Evolutionary conservation across 2,329 filamentous ascomycete genomes (phyloP), one percentile per base, ranked within the genome.

Genomic region (Sphaerulina musiva): DNA sequence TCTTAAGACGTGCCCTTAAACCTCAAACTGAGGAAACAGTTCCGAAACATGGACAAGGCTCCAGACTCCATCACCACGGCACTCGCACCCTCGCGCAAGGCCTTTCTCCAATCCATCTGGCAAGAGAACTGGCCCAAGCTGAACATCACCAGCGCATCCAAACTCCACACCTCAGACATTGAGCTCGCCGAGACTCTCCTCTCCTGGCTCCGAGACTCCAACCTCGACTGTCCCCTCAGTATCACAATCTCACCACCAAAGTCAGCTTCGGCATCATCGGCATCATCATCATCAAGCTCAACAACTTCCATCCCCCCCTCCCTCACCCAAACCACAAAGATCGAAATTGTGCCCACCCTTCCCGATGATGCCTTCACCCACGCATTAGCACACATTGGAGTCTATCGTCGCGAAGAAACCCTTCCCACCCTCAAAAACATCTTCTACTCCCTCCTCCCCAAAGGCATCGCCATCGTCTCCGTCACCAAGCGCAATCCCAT

Each of bases 331-430:
- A 47, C 46, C 43, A 34, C 50, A 14, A 53, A 53, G 23, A 53
- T 53, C 26, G 32, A 34, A 4, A 14, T 51, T n/a, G 42, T 54
- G 44, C 26, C 23, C n/a, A 26, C 42, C 38, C 10, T 43, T 3
- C 39, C 39, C 7, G 55, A 51, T 36, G 46, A 51, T 26, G 43
- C 38, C 8, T 38, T 54, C 43, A 57, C 55, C 8, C 55, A 57
- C 39, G 55, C 55, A 10, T 51, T 57, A 34, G 47, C 55, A 11
- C 53, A 57, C n/a, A 51, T 57, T 3, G 34, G 41, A 6, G 38
- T 41, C 11, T 49, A 43, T n/a, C 46, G 47, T 31, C 48, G 43
- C 12, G 11, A 41, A 5, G 47, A 39, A 14, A 45, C 46, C 2
- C 40, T 55, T 2, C 34, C 44, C 2, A 47, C 44, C 12, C n/a